Evolutionary conservation across 352 stramenopile species (phyloP).

Genomic region (Phytophthora brassicae): DNA sequence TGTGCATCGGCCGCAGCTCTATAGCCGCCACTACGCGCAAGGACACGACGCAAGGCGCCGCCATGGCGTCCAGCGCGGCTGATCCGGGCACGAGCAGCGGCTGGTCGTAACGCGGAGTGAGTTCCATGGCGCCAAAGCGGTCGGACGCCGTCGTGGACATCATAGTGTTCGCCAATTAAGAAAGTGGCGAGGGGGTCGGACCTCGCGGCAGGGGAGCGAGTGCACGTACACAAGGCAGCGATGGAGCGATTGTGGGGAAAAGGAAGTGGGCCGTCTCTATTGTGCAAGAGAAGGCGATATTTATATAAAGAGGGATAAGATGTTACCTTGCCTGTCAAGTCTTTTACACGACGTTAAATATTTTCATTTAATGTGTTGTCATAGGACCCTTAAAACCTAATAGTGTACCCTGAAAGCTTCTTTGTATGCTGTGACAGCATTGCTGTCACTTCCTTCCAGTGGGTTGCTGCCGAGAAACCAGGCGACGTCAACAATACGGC

Average conservation of each 20-base stretch:
- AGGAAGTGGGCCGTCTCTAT: conserved; percentile 24
- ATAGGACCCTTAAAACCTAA: not conserved
- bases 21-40: conserved; percentile 59
- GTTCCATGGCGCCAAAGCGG: conserved; percentile 44
- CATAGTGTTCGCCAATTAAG: conserved; percentile 21
- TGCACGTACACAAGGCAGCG: conserved; percentile 2
- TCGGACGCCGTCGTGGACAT: conserved; percentile 31
- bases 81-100: conserved; percentile 62
- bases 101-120: conserved; percentile 58
- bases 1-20: conserved; percentile 65
- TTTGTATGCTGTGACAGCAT: no score
- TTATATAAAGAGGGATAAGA: conserved; percentile 8
- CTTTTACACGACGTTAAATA: no score
- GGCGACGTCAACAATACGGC: conserved; percentile 5
- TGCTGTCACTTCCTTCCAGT: no score
- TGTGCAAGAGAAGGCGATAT: not conserved
- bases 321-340: no score
- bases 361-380: no score
- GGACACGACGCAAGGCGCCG: conserved; percentile 59
- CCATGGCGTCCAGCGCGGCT: conserved; percentile 60
- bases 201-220: conserved; percentile 15
- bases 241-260: conserved; percentile 10
- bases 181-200: conserved; percentile 12
- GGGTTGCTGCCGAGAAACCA: conserved; percentile 20
- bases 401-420: conserved; percentile 16